These are phyloP conservation scores for Punica granatum DNA, from an alignment of 345 rosid genomes.

Conservation along the genomic window DNA sequence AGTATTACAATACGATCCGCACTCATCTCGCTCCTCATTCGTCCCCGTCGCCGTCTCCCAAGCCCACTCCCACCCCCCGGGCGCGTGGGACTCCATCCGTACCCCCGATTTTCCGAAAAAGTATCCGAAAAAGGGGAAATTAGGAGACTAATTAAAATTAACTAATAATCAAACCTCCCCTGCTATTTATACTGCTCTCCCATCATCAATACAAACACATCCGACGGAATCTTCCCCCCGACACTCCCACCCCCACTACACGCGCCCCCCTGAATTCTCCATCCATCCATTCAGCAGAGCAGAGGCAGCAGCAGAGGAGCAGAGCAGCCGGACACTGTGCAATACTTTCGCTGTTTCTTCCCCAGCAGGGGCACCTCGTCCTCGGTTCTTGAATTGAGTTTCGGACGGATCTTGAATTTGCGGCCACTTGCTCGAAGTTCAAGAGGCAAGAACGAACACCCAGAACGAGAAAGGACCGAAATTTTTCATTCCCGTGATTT, in stretches of 20 bases:
- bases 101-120: too few relatives aligned
- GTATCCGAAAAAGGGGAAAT: neutral
- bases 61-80: neutral
- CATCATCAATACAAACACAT: neutral
- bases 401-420: constrained; percentile 30
- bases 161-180: neutral
- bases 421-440: constrained; percentile 14
- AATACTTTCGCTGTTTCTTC: too few relatives aligned
- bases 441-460: constrained; percentile 1
- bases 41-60: neutral
- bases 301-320: neutral
- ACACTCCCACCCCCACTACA: neutral
- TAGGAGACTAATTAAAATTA: neutral
- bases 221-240: neutral
- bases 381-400: constrained; percentile 21
- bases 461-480: neutral
- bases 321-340: neutral
- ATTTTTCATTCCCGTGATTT: neutral
- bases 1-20: too few relatives aligned
- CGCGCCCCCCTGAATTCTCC: neutral
- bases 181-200: neutral
- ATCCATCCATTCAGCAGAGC: neutral
- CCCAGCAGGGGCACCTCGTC: neutral
- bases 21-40: constrained; percentile 12
- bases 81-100: neutral